Conservation (phyloP, 805 yeast species). For the Candida orba region DNA sequence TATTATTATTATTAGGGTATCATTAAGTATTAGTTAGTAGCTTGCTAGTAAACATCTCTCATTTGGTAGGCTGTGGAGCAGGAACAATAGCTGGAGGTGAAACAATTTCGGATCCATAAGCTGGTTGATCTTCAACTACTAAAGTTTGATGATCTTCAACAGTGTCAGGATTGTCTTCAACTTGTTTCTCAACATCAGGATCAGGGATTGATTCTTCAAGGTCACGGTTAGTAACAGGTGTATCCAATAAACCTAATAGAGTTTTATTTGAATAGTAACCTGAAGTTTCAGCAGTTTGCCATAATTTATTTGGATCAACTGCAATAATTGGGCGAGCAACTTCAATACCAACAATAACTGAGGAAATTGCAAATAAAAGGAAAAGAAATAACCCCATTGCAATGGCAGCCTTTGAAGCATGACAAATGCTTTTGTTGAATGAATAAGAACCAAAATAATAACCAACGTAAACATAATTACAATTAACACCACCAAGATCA, state of each 20-base stretch:
- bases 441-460: neutral
- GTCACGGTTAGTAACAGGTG: neutral
- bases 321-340: constrained; percentile 5
- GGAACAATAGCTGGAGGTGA: neutral
- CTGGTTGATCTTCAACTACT: neutral
- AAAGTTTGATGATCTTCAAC: neutral
- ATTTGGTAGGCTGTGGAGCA: neutral
- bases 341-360: constrained; percentile 8
- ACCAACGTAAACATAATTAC: constrained; percentile 1
- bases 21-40: too few species aligned
- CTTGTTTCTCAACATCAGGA: neutral
- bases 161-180: neutral
- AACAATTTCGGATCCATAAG: too few species aligned
- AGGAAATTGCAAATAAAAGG: constrained; percentile 9
- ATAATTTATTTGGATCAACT: neutral
- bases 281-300: neutral
- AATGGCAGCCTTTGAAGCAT: constrained; percentile 15
- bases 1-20: too few species aligned
- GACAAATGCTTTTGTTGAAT: constrained; percentile 6
- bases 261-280: neutral
- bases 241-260: neutral
- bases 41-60: neutral
- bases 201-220: neutral
- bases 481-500: constrained; percentile 8
- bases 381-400: constrained; percentile 17